phyloP scores from a whole-genome alignment of 2,329 filamentous ascomycete genomes.

The Fusarium secorum region DNA sequence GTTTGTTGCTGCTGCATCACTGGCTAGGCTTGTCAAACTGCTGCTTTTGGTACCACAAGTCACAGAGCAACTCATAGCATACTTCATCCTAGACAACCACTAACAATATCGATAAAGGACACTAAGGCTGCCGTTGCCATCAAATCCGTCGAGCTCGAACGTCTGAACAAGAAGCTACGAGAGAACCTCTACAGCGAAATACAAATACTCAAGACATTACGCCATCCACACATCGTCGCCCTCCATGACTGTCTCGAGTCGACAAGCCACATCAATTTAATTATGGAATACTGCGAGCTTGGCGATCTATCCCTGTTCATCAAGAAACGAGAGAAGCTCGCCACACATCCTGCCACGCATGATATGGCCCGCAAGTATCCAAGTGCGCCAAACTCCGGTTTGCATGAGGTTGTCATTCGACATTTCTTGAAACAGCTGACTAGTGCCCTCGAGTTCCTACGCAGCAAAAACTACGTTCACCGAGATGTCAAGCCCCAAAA shows the following conservation, averaged over 20 bases:
- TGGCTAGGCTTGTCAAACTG: neutral
- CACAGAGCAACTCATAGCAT: neutral
- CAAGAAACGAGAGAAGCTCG: constrained; percentile 86
- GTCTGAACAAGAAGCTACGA: constrained; percentile 94
- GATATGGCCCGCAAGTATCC: constrained; percentile 96
- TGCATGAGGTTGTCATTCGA: constrained; percentile 94
- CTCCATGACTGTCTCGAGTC: constrained; percentile 95
- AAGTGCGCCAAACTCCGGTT: constrained; percentile 79
- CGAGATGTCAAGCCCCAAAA: constrained; percentile 98
- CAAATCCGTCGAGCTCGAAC: constrained; percentile 92
- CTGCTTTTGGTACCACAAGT: neutral
- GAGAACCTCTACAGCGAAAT: constrained; percentile 97
- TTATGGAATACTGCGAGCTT: constrained; percentile 98
- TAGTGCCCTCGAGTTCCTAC: constrained; percentile 89
- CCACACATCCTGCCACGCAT: constrained; percentile 79
- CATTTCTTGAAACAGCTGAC: constrained; percentile 96
- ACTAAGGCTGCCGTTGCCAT: constrained; percentile 87
- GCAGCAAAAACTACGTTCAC: constrained; percentile 87
- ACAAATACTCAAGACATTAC: constrained; percentile 89
- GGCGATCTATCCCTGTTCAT: constrained; percentile 96
- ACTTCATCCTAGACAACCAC: neutral
- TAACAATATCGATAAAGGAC: constrained; percentile 60
- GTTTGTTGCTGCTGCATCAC: constrained; percentile 9
- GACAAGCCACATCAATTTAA: constrained; percentile 86
- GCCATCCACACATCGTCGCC: constrained; percentile 96